Evolutionary conservation across 768 basidiomycete species (phyloP).

Genomic region (Tylopilus subfusipes): DNA sequence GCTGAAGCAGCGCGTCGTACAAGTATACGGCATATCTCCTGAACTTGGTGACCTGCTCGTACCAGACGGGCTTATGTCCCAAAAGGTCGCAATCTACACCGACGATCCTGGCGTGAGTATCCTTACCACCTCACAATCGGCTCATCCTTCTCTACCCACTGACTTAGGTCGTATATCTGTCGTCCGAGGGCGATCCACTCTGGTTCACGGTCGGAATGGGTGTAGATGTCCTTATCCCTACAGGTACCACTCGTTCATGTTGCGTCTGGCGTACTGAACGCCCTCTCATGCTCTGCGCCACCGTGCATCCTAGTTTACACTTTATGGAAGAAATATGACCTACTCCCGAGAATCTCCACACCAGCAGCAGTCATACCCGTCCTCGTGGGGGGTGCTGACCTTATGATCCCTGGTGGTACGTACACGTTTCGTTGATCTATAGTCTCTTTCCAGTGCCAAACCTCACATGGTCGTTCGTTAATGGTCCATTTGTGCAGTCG

Average conservation of each 20-base stretch:
- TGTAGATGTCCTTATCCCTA: slow-evolving; percentile 68
- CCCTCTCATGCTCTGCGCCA: not conserved
- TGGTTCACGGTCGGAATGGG: slow-evolving; percentile 77
- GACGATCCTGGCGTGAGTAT: slow-evolving; percentile 58
- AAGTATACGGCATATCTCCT: slow-evolving; percentile 43
- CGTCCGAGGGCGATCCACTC: slow-evolving; percentile 63
- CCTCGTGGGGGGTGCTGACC: slow-evolving; percentile 75
- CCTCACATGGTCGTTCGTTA: not conserved
- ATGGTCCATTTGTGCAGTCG: slow-evolving; percentile 39
- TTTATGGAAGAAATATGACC: slow-evolving; percentile 66
- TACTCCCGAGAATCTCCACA: slow-evolving; percentile 71
- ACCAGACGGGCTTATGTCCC: slow-evolving; percentile 65
- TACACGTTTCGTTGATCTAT: slow-evolving; percentile 1
- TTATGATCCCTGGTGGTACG: slow-evolving; percentile 86
- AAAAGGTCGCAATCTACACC: slow-evolving; percentile 64
- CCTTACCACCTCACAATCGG: not conserved
- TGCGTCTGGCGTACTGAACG: not conserved
- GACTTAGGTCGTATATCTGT: slow-evolving; percentile 60
- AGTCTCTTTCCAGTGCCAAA: not conserved
- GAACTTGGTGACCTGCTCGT: slow-evolving; percentile 69
- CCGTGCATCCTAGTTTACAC: slow-evolving; percentile 53
- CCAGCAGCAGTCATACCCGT: slow-evolving; percentile 67
- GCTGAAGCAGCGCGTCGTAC: slow-evolving; percentile 55
- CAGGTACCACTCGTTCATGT: slow-evolving; percentile 34
- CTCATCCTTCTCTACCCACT: not conserved